Percentiles rank a stretch among this genome's conserved stretches.
These are phyloP conservation scores for Drechslerella dactyloides DNA, from an alignment of 2,329 filamentous ascomycete genomes.

Conservation along the genomic window DNA sequence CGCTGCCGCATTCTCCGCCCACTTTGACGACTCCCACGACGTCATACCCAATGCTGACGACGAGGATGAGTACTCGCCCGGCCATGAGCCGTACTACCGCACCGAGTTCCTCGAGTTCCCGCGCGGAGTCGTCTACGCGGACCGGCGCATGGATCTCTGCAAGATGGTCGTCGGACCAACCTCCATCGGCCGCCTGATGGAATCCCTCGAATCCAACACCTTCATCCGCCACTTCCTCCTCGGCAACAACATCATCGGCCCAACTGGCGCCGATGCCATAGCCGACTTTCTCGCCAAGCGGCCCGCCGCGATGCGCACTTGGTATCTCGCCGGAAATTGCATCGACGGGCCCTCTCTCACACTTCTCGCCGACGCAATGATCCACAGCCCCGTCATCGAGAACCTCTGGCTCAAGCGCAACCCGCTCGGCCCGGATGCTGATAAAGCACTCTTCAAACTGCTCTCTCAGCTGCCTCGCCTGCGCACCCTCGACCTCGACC, in stretches of 20 bases:
- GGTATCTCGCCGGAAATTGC: conserved; percentile 66
- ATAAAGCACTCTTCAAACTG: conserved; percentile 60
- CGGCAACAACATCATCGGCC: conserved; percentile 65
- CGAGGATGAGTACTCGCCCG: conserved; percentile 24
- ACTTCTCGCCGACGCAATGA: conserved; percentile 61
- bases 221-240: conserved; percentile 64
- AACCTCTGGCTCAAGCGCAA: conserved; percentile 66
- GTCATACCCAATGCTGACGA: conserved; percentile 5
- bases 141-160: conserved; percentile 65
- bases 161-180: conserved; percentile 64
- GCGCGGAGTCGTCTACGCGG: conserved; percentile 62
- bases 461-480: conserved; percentile 60
- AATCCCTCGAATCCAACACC: conserved; percentile 61
- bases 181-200: conserved; percentile 62
- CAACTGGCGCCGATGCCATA: conserved; percentile 61
- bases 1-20: conserved; percentile 53
- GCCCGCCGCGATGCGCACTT: conserved; percentile 63
- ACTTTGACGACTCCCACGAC: conserved; percentile 30
- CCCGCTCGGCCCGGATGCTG: conserved; percentile 60
- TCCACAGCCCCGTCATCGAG: conserved; percentile 60
- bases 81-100: conserved; percentile 57
- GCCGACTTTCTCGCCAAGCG: conserved; percentile 61
- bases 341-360: conserved; percentile 61
- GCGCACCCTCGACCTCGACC: conserved; percentile 64
- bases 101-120: conserved; percentile 58